A percentile compares a stretch with the other conserved stretches of the same genome.
phyloP scores from a whole-genome alignment of 2,329 filamentous ascomycete genomes.

The Penicillium sp. region DNA sequence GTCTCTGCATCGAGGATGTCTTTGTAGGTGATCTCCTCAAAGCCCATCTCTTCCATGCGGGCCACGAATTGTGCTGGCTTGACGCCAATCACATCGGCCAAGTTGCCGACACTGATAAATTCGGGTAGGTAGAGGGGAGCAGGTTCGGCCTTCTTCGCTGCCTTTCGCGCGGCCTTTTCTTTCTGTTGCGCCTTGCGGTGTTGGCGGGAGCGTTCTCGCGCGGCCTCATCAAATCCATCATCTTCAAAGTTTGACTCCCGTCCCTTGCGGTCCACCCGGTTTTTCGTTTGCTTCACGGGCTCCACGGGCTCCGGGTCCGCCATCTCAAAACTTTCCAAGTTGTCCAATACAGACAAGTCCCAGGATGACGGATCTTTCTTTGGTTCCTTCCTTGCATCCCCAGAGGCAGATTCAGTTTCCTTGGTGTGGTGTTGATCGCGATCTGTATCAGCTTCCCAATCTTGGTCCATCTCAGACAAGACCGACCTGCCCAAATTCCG shows the following conservation, averaged over 20 bases:
- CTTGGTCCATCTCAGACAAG: slow-evolving; percentile 17
- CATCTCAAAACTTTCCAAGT: slow-evolving; percentile 16
- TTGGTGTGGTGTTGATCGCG: neutral
- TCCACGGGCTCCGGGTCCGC: slow-evolving; percentile 8
- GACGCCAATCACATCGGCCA: slow-evolving; percentile 74
- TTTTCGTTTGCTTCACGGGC: slow-evolving; percentile 22
- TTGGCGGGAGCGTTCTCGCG: slow-evolving; percentile 34
- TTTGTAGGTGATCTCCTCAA: slow-evolving; percentile 78
- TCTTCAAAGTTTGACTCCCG: slow-evolving; percentile 30
- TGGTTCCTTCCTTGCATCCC: slow-evolving; percentile 10
- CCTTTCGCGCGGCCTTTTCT: slow-evolving; percentile 40
- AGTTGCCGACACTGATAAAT: slow-evolving; percentile 83
- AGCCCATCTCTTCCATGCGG: slow-evolving; percentile 82
- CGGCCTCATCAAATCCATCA: slow-evolving; percentile 39
- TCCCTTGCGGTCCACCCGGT: slow-evolving; percentile 24
- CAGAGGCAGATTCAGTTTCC: neutral
- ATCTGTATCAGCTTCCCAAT: neutral
- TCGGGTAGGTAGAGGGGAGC: slow-evolving; percentile 78
- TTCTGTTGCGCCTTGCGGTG: slow-evolving; percentile 42
- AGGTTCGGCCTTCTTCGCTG: slow-evolving; percentile 43
- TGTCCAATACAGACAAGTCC: slow-evolving; percentile 32
- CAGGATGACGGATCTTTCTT: slow-evolving; percentile 29
- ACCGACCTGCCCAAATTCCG: slow-evolving; percentile 21
- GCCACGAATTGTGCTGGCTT: slow-evolving; percentile 69
- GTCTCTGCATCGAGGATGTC: slow-evolving; percentile 90